Conservation (phyloP, 139 green algal genomes). For the Asterochloris sp. region DNA sequence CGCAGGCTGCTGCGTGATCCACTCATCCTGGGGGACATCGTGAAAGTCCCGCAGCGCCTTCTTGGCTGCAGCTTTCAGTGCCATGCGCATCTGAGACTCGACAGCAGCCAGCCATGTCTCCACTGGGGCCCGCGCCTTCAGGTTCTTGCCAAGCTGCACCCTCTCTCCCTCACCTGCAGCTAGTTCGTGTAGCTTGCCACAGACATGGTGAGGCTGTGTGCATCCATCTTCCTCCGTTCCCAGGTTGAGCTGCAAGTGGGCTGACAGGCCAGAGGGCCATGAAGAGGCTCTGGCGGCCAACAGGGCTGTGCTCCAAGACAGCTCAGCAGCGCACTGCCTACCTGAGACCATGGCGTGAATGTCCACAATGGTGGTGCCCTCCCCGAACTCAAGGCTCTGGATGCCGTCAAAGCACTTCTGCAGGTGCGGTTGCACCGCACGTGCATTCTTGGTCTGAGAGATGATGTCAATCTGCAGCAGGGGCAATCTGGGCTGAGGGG, state of each 20-base stretch:
- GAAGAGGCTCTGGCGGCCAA: too few relatives aligned
- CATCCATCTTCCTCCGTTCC: too few relatives aligned
- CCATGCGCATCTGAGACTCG: constrained; percentile 64
- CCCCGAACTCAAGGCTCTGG: constrained; percentile 72
- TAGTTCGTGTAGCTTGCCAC: too few relatives aligned
- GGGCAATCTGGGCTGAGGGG: too few relatives aligned
- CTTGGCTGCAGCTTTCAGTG: constrained; percentile 60
- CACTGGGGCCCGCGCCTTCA: constrained; percentile 74
- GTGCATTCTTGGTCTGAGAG: constrained; percentile 29
- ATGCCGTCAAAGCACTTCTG: constrained; percentile 91
- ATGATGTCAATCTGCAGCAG: constrained; percentile 49
- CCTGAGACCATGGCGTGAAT: constrained; percentile 69
- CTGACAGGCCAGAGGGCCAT: too few relatives aligned
- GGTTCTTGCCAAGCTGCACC: neutral
- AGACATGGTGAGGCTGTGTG: neutral
- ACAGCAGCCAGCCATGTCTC: constrained; percentile 80
- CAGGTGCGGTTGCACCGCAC: constrained; percentile 86
- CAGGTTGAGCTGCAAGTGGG: too few relatives aligned
- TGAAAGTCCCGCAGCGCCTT: neutral
- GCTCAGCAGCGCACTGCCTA: neutral
- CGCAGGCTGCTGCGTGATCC: constrained; percentile 76
- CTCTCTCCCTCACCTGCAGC: constrained; percentile 13
- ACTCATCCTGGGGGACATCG: constrained; percentile 45
- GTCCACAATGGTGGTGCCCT: constrained; percentile 69
- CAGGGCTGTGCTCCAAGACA: too few relatives aligned